Evolutionary conservation across 352 stramenopile genomes (phyloP), one percentile per base, ranked within the genome.

Genomic region (Phytophthora gonapodyides): DNA sequence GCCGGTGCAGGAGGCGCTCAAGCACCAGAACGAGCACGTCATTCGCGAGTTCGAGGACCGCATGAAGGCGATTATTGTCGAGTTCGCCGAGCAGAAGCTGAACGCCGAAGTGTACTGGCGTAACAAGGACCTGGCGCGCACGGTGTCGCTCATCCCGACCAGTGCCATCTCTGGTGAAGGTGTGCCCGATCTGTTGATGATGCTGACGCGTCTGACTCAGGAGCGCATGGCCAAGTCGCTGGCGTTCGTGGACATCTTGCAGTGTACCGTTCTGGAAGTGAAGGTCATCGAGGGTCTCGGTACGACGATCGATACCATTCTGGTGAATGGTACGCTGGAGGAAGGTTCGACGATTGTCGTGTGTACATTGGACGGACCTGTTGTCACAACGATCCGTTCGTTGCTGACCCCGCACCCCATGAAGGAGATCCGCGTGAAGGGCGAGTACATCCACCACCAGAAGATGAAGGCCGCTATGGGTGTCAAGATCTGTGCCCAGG

Each of bases 71-170:
- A 97, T 98, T 56, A 98, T 98, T 50, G 75, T 97, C 31, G 93
- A 98, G 71, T 91, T 99, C 63, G 89, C 96, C 56, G 94, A 99
- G 78, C 95, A 99, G 76, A 96, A 96, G 44, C 84, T 99, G 30
- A 99, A 99, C 76, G 97, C 97, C 7, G 96, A 98, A 69, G 87
- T 99, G 27, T 99, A 99, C 81, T 99, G 97, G 94, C 93, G 98
- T 64, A 99, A 99, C 68, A 97, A 99, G 61, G 93, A 99, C 64
- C 92, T 97, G 64, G 88, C 82, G 19, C 84, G 91, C 67, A 98
- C 97, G 47, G 95, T 99, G 47, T 98, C 95, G 35, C 76, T 99
- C 31, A 98, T 99, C 45, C 98, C 98, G 16, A 99, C 98, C 16
- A 99, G 94, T 75, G 98, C 97, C 46, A 96, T 99, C 64, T 99